Evolutionary conservation across 2,329 filamentous ascomycete genomes (phyloP).

Genomic region (Coniella vitis): DNA sequence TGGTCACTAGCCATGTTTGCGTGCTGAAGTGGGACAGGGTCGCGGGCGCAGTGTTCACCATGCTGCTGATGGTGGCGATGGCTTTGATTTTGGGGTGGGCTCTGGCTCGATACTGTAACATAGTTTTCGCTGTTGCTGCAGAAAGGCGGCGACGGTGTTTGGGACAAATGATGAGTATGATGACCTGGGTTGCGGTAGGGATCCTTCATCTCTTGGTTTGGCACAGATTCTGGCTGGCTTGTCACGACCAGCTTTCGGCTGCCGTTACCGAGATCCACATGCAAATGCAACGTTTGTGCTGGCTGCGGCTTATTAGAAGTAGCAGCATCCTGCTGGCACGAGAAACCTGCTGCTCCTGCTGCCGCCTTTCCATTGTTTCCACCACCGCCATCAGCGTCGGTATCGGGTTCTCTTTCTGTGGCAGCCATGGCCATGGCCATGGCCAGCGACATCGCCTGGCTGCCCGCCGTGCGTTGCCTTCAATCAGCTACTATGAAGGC

Average conservation of each 20-base stretch:
- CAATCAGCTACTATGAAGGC: too few relatives aligned
- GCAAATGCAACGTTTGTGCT: constrained; percentile 1
- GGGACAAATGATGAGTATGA: background rate
- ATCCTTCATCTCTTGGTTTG: background rate
- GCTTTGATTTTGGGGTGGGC: background rate
- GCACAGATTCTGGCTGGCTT: background rate
- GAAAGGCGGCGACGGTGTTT: background rate
- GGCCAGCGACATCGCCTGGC: too few relatives aligned
- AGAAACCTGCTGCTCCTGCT: background rate
- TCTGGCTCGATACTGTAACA: background rate
- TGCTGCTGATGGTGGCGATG: background rate
- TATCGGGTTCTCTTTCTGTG: background rate
- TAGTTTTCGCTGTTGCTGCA: background rate
- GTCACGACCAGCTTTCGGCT: constrained; percentile 6
- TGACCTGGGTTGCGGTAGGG: background rate
- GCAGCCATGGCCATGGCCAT: background rate
- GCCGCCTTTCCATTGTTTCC: background rate
- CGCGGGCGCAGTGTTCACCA: constrained; percentile 1
- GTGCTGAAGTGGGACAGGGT: background rate
- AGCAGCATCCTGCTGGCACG: background rate
- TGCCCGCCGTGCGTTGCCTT: too few relatives aligned
- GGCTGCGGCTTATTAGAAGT: background rate
- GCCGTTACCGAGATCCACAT: constrained; percentile 15
- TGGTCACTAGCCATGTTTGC: too few relatives aligned
- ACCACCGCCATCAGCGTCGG: background rate